Conservation (phyloP, 768 basidiomycete genomes). For the Antrodiella citrinella region DNA sequence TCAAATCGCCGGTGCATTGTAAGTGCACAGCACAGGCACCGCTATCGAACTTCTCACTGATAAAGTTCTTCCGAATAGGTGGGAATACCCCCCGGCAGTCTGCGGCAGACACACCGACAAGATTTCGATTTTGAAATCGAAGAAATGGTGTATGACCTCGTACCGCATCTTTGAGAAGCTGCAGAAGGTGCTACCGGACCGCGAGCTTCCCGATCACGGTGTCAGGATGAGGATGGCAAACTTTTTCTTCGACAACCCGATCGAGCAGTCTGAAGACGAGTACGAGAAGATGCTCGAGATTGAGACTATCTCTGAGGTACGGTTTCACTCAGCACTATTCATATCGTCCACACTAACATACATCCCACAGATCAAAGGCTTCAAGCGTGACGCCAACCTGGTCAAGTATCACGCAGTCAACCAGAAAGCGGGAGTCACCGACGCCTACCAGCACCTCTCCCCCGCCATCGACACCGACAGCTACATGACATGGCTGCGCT, state of each 20-base stretch:
- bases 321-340: neutral
- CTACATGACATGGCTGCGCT: conserved; percentile 27
- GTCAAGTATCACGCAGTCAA: conserved; percentile 22
- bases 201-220: conserved; percentile 18
- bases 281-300: conserved; percentile 24
- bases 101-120: conserved; percentile 30
- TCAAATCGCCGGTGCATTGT: conserved; percentile 20
- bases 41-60: neutral
- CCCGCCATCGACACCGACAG: conserved; percentile 31
- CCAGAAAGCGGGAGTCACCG: conserved; percentile 22
- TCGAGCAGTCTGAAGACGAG: conserved; percentile 21
- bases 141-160: conserved; percentile 29
- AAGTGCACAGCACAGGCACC: conserved; percentile 5
- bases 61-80: conserved; percentile 15
- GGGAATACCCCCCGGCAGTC: conserved; percentile 33
- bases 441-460: conserved; percentile 27
- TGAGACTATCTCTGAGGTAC: conserved; percentile 3
- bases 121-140: conserved; percentile 27
- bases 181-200: conserved; percentile 12
- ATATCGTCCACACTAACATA: neutral
- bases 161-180: conserved; percentile 25
- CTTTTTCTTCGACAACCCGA: conserved; percentile 26
- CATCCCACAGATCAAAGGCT: conserved; percentile 20
- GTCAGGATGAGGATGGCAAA: conserved; percentile 26
- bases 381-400: conserved; percentile 13